Conservation (phyloP, 2,329 filamentous ascomycete species). For the Myriosclerotinia duriaeana region DNA sequence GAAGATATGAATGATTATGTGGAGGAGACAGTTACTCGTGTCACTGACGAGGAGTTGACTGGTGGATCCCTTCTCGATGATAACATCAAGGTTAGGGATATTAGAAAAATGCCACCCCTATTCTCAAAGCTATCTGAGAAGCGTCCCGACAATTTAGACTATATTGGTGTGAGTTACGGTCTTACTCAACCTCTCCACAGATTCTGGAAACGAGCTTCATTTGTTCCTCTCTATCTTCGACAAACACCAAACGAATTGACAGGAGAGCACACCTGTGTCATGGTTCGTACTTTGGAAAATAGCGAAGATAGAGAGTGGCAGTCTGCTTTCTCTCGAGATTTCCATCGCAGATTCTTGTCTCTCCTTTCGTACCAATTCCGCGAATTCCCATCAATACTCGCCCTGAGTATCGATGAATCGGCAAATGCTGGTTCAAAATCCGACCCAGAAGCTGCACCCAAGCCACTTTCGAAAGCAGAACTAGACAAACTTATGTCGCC, state of each 20-base stretch:
- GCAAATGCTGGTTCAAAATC: conserved; percentile 70
- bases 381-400: conserved; percentile 72
- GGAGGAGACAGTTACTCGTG: conserved; percentile 67
- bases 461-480: conserved; percentile 67
- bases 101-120: conserved; percentile 86
- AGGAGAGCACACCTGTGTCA: conserved; percentile 95
- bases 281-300: conserved; percentile 77
- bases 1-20: conserved; percentile 60
- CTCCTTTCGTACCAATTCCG: conserved; percentile 93
- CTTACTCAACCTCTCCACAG: conserved; percentile 84
- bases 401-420: conserved; percentile 84
- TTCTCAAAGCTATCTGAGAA: conserved; percentile 87
- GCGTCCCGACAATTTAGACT: conserved; percentile 78
- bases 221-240: conserved; percentile 86
- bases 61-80: conserved; percentile 76
- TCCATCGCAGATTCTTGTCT: conserved; percentile 88
- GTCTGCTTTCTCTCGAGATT: conserved; percentile 86
- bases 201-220: conserved; percentile 91
- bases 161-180: conserved; percentile 93
- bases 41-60: conserved; percentile 79
- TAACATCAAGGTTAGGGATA: conserved; percentile 86
- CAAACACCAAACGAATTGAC: conserved; percentile 97
- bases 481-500: conserved; percentile 79
- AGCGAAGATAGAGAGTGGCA: conserved; percentile 78
- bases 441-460: conserved; percentile 54